Percentiles rank a stretch among this genome's conserved stretches.
phyloP scores from a whole-genome alignment of 495 filamentous ascomycete species.

The Massariosphaeria phaeospora region DNA sequence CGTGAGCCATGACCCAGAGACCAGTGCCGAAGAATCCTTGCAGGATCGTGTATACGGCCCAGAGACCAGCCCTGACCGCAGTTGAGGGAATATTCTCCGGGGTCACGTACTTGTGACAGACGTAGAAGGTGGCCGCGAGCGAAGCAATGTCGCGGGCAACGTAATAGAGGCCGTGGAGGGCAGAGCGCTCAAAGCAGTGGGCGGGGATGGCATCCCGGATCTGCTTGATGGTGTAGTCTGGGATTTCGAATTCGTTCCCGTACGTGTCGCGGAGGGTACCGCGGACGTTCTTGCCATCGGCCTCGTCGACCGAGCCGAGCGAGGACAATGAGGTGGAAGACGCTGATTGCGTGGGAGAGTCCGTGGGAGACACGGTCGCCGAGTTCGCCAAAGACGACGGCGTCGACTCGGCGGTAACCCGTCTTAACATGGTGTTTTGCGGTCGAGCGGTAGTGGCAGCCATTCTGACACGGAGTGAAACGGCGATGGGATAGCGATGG shows the following conservation, averaged over 20 bases:
- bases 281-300: slow-evolving; percentile 40
- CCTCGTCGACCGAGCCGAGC: slow-evolving; percentile 59
- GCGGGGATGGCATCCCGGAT: slow-evolving; percentile 77
- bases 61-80: slow-evolving; percentile 48
- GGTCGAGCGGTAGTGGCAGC: slow-evolving; percentile 57
- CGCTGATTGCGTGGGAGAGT: slow-evolving; percentile 53
- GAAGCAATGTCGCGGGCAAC: slow-evolving; percentile 64
- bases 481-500: slow-evolving; percentile 6
- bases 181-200: slow-evolving; percentile 74
- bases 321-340: slow-evolving; percentile 76
- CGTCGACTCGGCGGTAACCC: slow-evolving; percentile 47
- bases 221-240: slow-evolving; percentile 74
- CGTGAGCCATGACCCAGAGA: slow-evolving; percentile 79
- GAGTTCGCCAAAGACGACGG: slow-evolving; percentile 59
- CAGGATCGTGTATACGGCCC: slow-evolving; percentile 63
- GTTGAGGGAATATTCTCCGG: slow-evolving; percentile 52
- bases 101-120: slow-evolving; percentile 61
- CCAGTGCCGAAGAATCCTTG: slow-evolving; percentile 77
- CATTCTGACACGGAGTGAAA: slow-evolving; percentile 42
- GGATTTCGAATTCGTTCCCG: slow-evolving; percentile 68
- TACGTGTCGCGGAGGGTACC: slow-evolving; percentile 56
- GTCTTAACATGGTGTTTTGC: slow-evolving; percentile 50
- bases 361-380: slow-evolving; percentile 60
- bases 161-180: slow-evolving; percentile 56
- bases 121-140: slow-evolving; percentile 59